phyloP scores from a whole-genome alignment of 163 green algal species.

The Coccomyxa subellipsoidea region DNA sequence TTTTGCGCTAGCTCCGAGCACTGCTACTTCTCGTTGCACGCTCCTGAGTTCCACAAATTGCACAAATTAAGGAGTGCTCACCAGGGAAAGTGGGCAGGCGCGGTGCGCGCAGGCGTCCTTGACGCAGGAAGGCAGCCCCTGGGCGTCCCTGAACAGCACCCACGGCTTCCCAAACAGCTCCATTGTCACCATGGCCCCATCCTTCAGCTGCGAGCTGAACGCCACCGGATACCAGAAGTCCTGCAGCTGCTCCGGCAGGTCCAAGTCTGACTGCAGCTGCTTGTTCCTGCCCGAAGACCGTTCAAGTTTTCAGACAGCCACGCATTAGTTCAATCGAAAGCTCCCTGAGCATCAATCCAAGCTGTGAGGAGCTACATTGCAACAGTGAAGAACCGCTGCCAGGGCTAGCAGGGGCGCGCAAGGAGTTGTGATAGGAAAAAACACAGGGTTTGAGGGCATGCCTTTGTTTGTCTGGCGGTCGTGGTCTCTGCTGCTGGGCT shows the following conservation, averaged over 20 bases:
- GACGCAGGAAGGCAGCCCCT: conserved; percentile 76
- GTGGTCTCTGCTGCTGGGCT: conserved; percentile 2
- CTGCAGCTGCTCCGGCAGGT: conserved; percentile 68
- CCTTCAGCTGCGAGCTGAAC: conserved; percentile 56
- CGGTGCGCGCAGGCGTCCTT: conserved; percentile 92
- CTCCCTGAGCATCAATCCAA: too few relatives aligned
- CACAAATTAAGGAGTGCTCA: conserved; percentile 61
- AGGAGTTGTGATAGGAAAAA: too few relatives aligned
- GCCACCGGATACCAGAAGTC: conserved; percentile 90
- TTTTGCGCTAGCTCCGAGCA: too few relatives aligned
- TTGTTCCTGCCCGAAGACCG: not conserved
- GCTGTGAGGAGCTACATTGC: too few relatives aligned
- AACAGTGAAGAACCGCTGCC: too few relatives aligned
- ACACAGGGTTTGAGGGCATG: too few relatives aligned
- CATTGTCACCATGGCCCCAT: conserved; percentile 76
- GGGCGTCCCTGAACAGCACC: conserved; percentile 88
- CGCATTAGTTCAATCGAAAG: too few relatives aligned
- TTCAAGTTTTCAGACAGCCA: too few relatives aligned
- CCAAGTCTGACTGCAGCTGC: conserved; percentile 60
- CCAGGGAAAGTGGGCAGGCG: conserved; percentile 88
- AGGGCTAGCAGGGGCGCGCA: too few relatives aligned
- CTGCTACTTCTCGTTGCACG: too few relatives aligned
- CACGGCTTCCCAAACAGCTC: conserved; percentile 92
- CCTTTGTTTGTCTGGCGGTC: not conserved
- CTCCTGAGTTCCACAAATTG: too few relatives aligned